These are phyloP conservation scores for Pseudognaphalium luteoalbum DNA, from an alignment of 129 eudicot species.

Conservation along the genomic window DNA sequence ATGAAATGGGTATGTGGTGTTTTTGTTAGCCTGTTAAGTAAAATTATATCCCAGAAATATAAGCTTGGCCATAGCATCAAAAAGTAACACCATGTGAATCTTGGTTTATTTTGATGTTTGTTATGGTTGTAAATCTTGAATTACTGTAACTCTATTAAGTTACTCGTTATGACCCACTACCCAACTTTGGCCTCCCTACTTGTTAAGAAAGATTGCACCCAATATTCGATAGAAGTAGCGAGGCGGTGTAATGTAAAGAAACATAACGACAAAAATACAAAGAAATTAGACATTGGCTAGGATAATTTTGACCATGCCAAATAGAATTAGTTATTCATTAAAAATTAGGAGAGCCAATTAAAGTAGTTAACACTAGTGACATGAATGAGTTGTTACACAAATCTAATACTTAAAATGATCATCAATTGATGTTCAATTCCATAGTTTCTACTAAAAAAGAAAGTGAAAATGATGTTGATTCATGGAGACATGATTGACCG, in stretches of 20 bases:
- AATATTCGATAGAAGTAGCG: too few species aligned
- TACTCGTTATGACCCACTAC: too few species aligned
- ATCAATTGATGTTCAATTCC: conserved; percentile 30
- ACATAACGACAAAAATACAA: too few species aligned
- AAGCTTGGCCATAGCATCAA: background rate
- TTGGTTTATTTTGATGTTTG: background rate
- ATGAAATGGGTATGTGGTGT: background rate
- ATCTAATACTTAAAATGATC: conserved; percentile 19
- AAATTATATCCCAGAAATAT: background rate
- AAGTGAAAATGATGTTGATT: conserved; percentile 8
- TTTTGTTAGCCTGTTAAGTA: background rate
- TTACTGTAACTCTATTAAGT: too few species aligned
- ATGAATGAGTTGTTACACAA: background rate
- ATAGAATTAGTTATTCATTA: too few species aligned
- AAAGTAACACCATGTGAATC: background rate
- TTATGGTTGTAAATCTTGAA: too few species aligned
- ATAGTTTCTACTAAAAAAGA: background rate
- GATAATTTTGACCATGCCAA: too few species aligned
- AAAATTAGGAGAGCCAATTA: background rate
- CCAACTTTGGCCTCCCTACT: too few species aligned
- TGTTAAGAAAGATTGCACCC: too few species aligned
- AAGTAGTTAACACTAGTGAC: background rate
- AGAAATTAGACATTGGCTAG: too few species aligned
- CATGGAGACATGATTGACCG: conserved; percentile 57
- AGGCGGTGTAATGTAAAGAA: too few species aligned